Conservation (phyloP, 2,329 filamentous ascomycete species). For the Ophiocordyceps robertsii region DNA sequence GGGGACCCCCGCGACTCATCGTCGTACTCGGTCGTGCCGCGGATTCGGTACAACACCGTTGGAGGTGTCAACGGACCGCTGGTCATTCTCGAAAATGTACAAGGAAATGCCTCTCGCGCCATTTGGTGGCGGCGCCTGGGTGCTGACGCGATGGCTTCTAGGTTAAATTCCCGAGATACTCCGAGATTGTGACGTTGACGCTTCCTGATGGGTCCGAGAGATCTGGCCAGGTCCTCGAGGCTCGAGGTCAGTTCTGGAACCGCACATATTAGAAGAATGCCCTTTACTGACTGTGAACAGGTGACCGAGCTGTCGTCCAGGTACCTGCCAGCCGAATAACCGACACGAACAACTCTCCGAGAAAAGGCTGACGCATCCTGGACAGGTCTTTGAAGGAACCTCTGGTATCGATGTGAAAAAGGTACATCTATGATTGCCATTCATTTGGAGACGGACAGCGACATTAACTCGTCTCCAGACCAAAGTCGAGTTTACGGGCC, state of each 20-base stretch:
- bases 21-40: conserved; percentile 45
- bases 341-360: background rate
- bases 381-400: conserved; percentile 91
- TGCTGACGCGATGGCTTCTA: conserved; percentile 24
- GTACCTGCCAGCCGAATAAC: conserved; percentile 32
- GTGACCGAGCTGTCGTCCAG: conserved; percentile 89
- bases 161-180: conserved; percentile 97
- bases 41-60: conserved; percentile 92
- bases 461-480: conserved; percentile 43
- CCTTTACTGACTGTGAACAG: conserved; percentile 28
- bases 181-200: conserved; percentile 94
- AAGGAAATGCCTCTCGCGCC: background rate
- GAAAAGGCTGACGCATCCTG: conserved; percentile 11
- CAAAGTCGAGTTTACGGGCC: conserved; percentile 91
- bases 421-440: conserved; percentile 32
- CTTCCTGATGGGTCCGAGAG: conserved; percentile 89
- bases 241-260: conserved; percentile 55
- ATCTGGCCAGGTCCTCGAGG: conserved; percentile 92
- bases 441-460: background rate
- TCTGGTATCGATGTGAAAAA: conserved; percentile 98
- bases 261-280: background rate
- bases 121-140: background rate
- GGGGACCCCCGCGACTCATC: conserved; percentile 44
- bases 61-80: conserved; percentile 95
- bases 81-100: conserved; percentile 91